Percentiles rank a stretch among this genome's conserved stretches.
Conservation (phyloP, 306 rosid genomes). For the Cucurbita argyrosperma region DNA sequence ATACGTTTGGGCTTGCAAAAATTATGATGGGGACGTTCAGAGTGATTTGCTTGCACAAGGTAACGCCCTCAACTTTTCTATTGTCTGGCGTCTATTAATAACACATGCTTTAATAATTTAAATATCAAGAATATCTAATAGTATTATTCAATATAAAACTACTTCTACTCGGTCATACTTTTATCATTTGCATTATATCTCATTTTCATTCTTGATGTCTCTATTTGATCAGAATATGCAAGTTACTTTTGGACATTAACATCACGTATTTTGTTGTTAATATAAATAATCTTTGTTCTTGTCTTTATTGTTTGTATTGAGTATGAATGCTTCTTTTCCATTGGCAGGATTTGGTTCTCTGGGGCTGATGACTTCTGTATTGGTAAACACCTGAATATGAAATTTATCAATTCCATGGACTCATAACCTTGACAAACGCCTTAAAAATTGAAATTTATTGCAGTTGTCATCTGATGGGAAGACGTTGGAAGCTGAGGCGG, state of each 20-base stretch:
- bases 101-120: neutral
- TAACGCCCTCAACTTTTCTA: conserved; percentile 10
- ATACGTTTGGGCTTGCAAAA: conserved; percentile 99
- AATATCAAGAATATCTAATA: neutral
- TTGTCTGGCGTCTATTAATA: neutral
- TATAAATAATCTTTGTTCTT: neutral
- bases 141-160: neutral
- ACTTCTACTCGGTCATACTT: neutral
- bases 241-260: neutral
- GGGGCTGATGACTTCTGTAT: neutral
- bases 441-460: conserved; percentile 11
- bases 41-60: conserved; percentile 99
- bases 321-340: neutral
- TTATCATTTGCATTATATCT: no score
- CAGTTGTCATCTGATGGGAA: conserved; percentile 94
- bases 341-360: neutral
- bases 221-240: neutral
- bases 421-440: neutral
- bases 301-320: conserved; percentile 2
- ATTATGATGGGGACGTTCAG: conserved; percentile 94
- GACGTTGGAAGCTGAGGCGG: conserved; percentile 96
- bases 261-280: neutral
- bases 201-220: neutral
- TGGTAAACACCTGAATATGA: neutral
- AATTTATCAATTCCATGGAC: neutral